A percentile compares a stretch with the other conserved stretches of the same genome.
Evolutionary conservation across 2,329 filamentous ascomycete genomes (phyloP).

Genomic region (Fusarium pilosicola): DNA sequence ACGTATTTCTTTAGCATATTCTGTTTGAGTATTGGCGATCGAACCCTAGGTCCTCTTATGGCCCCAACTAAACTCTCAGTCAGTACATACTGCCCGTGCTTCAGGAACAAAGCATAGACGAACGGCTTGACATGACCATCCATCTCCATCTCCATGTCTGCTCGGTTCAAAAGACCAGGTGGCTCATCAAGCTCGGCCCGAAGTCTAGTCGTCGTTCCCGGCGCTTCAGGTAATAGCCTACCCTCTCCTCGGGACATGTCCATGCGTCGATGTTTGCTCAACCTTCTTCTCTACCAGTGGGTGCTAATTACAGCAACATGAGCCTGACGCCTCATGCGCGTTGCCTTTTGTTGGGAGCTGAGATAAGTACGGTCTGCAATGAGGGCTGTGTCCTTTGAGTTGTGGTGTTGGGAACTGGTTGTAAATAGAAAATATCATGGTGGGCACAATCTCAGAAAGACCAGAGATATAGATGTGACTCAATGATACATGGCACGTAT

Average conservation of each 20-base stretch:
- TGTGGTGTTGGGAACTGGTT: not conserved
- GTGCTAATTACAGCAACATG: conserved; percentile 11
- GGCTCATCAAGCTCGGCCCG: conserved; percentile 11
- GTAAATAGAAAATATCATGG: not conserved
- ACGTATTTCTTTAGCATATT: not conserved
- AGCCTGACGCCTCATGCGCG: conserved; percentile 7
- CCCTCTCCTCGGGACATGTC: conserved; percentile 8
- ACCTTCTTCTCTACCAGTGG: not conserved
- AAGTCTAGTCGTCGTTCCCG: conserved; percentile 1
- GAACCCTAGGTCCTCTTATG: not conserved
- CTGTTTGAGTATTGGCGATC: not conserved
- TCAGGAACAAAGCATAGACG: not conserved
- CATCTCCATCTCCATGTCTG: not conserved
- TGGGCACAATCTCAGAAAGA: not conserved
- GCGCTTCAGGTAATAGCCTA: conserved; percentile 12
- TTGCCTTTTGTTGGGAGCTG: not conserved
- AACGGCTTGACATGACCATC: not conserved
- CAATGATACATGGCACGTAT: not conserved
- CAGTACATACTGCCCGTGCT: not conserved
- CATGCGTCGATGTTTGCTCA: conserved; percentile 22
- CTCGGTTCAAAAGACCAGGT: not conserved
- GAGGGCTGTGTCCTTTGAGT: not conserved
- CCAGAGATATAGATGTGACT: not conserved
- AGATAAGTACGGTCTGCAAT: not conserved
- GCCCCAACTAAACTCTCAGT: not conserved